Base-by-base conservation (phyloP, 139 green algal species). In the Desmodesmus armatus region DNA sequence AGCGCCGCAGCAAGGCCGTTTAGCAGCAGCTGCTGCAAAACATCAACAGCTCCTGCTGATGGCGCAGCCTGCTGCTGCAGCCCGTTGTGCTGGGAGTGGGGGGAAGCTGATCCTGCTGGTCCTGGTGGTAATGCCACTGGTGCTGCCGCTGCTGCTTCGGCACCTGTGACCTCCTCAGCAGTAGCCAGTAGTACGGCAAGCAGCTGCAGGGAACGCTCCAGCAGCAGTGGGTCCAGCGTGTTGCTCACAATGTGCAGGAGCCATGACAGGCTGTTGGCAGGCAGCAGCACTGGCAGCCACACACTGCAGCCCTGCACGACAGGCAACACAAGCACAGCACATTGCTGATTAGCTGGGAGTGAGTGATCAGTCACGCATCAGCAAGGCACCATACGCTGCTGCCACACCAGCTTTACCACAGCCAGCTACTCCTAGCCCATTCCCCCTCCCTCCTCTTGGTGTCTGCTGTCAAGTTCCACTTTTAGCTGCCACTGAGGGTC, bases 181-280 rank as follows among this genome's bases (percentile, higher is more conserved):
- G 73, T 31, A 44, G 66, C 47, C 47, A 80, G 73, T 3, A 80
- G 19, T 35, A 49, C 47, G 47, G 73, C 31, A 37, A 80, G 19
- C 47, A 80, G 73, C 19, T 49, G n/a, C 47, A 80, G 6, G 73
- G 47, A 37, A 11, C 49, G 31, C 73, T 80, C 17, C 31, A 80
- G 49, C 15, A 80, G 73, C 49, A 51, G 73, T 3, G 17, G 25
- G 29, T 80, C 29, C 23, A 80, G 49, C 7, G 73, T 80, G 73
- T 44, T 80, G 7, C 49, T 31, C 25, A 80, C 27, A 9, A 80
- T 31, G 15, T 67, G 31, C 49, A 80, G 33, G 17, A 80, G 15
- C 4, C 67, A 49, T 1, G n/a, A 13, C 35, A 80, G 73, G 5
- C 47, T n/a, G 0, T 49, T 15, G 0, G 31, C 17, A n/a, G 35